Evolutionary conservation across 345 rosid genomes (phyloP).

Genomic region (Capsella bursapastoris): DNA sequence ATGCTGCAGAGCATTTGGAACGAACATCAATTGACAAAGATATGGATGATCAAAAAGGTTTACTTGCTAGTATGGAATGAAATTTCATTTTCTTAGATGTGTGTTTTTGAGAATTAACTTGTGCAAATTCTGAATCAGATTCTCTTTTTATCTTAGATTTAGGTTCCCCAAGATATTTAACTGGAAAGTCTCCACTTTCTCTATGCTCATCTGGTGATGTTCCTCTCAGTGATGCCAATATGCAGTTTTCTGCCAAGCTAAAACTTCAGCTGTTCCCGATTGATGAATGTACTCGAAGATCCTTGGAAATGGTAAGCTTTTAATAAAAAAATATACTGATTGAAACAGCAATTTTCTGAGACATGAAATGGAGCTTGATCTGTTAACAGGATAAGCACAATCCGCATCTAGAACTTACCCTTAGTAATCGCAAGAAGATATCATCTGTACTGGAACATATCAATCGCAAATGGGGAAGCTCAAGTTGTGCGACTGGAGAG

Average conservation of each 20-base stretch:
- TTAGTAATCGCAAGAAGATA: conserved; percentile 89
- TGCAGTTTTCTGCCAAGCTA: conserved; percentile 63
- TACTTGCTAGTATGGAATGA: conserved; percentile 41
- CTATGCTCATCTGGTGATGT: conserved; percentile 53
- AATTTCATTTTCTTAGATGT: conserved; percentile 29
- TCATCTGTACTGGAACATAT: conserved; percentile 95
- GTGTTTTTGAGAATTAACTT: conserved; percentile 27
- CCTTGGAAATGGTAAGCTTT: conserved; percentile 82
- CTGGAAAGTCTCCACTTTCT: conserved; percentile 54
- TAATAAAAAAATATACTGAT: background rate
- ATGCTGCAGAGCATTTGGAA: conserved; percentile 99
- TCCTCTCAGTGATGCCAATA: conserved; percentile 55
- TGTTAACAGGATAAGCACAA: conserved; percentile 86
- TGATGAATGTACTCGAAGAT: conserved; percentile 84
- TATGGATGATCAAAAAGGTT: conserved; percentile 56
- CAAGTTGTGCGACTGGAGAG: conserved; percentile 82
- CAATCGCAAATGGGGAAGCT: conserved; percentile 93
- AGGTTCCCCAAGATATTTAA: conserved; percentile 50
- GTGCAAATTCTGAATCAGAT: conserved; percentile 21
- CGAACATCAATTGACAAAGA: conserved; percentile 62
- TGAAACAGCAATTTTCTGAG: background rate
- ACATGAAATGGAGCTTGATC: conserved; percentile 38
- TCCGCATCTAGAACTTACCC: conserved; percentile 97
- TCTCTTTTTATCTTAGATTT: conserved; percentile 40
- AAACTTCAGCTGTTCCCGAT: conserved; percentile 97